These are phyloP conservation scores for Auricularia heimuer DNA, from an alignment of 768 basidiomycete species.

Conservation along the genomic window DNA sequence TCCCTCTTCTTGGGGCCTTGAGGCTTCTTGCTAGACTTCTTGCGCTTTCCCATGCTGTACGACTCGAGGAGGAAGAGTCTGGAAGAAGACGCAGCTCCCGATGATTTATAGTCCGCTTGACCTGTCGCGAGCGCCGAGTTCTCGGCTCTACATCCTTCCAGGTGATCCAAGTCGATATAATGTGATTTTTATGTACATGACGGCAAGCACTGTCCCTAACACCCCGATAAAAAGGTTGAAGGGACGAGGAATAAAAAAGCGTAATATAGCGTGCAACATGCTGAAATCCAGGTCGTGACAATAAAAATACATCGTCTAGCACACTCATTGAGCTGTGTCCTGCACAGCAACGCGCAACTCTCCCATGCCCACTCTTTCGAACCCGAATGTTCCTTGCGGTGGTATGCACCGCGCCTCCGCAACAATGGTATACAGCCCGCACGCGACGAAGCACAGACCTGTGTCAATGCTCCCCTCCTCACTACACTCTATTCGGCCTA, in stretches of 20 bases:
- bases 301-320: not conserved
- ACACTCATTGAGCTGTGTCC: not conserved
- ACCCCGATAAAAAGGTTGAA: not conserved
- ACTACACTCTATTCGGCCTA: constrained; percentile 53
- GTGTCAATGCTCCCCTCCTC: constrained; percentile 42
- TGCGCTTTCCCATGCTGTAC: constrained; percentile 71
- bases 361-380: constrained; percentile 25
- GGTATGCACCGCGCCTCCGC: constrained; percentile 27
- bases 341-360: constrained; percentile 11
- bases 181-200: no score
- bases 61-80: not conserved
- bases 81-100: not conserved
- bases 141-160: not conserved
- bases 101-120: not conserved
- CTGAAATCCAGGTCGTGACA: not conserved
- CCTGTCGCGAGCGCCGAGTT: not conserved
- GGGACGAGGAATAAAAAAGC: not conserved
- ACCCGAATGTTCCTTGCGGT: constrained; percentile 18
- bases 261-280: not conserved
- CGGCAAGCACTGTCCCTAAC: no score
- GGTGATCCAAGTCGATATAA: no score
- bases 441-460: constrained; percentile 63
- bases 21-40: constrained; percentile 81
- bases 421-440: constrained; percentile 48
- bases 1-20: constrained; percentile 54